phyloP scores from a whole-genome alignment of 2,329 filamentous ascomycete genomes.

The Peltaster fructicola region DNA sequence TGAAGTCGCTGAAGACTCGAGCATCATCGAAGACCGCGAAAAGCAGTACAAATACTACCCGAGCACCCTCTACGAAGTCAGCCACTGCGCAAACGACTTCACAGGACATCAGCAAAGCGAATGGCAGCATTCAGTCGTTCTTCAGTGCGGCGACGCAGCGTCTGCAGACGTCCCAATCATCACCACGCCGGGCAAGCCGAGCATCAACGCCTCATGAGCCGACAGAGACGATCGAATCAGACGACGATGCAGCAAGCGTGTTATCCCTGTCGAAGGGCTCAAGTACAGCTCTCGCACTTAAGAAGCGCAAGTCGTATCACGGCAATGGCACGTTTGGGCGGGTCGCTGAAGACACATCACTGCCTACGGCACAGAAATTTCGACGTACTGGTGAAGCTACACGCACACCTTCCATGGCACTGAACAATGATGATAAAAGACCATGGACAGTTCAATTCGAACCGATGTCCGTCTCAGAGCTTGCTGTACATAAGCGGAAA shows the following conservation, averaged over 20 bases:
- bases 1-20: too few species aligned
- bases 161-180: constrained; percentile 20
- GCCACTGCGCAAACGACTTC: constrained; percentile 14
- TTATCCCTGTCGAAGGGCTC: constrained; percentile 16
- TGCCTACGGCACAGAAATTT: constrained; percentile 23
- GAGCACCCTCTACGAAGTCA: constrained; percentile 7
- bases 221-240: constrained; percentile 16
- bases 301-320: constrained; percentile 17
- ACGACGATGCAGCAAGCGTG: constrained; percentile 10
- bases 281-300: constrained; percentile 16
- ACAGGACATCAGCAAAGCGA: constrained; percentile 20
- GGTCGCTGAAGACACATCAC: constrained; percentile 5
- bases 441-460: constrained; percentile 83
- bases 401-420: constrained; percentile 15
- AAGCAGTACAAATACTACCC: constrained; percentile 5
- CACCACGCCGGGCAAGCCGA: constrained; percentile 24
- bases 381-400: constrained; percentile 21
- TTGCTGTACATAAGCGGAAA: constrained; percentile 91
- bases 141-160: constrained; percentile 28
- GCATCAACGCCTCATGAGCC: constrained; percentile 13
- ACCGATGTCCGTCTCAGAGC: constrained; percentile 57
- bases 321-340: constrained; percentile 3
- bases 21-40: constrained; percentile 5
- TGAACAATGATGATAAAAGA: constrained; percentile 36
- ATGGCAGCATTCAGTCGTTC: constrained; percentile 29